Evolutionary conservation across 306 rosid genomes (phyloP).

Genomic region (Corylus americana): DNA sequence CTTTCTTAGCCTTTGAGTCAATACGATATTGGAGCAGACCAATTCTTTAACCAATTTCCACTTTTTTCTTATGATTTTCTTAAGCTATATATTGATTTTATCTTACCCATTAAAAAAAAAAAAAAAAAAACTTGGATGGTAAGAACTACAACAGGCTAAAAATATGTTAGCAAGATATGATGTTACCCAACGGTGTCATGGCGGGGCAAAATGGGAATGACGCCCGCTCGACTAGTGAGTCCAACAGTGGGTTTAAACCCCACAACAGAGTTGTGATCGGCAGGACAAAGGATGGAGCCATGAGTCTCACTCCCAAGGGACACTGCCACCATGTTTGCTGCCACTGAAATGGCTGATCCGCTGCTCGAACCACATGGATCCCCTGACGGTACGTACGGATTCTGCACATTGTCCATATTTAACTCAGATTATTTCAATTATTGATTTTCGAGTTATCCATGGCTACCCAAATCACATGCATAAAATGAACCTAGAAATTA

Average conservation of each 20-base stretch:
- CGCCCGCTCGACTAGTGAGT: conserved; percentile 69
- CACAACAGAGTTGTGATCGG: conserved; percentile 65
- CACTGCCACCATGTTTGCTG: conserved; percentile 62
- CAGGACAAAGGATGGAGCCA: conserved; percentile 66
- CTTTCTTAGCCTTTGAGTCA: no score
- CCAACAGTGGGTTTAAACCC: conserved; percentile 73
- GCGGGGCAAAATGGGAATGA: conserved; percentile 51
- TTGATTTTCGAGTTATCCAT: no score
- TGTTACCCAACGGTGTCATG: conserved; percentile 67
- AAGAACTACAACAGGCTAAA: no score
- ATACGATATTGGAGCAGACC: no score
- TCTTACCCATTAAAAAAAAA: no score
- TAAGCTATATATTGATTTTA: no score
- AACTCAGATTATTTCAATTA: no score
- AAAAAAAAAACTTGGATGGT: no score
- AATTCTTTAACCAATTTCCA: no score
- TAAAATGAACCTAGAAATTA: no score
- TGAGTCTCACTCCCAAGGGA: conserved; percentile 66
- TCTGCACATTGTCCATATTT: conserved; percentile 35
- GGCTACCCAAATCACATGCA: no score
- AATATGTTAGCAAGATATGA: neutral
- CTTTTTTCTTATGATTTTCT: no score
- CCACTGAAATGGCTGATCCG: conserved; percentile 66
- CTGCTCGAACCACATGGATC: conserved; percentile 70
- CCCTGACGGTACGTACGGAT: conserved; percentile 48